Conservation (phyloP, 257 asterid species). For the Catharanthus roseus region DNA sequence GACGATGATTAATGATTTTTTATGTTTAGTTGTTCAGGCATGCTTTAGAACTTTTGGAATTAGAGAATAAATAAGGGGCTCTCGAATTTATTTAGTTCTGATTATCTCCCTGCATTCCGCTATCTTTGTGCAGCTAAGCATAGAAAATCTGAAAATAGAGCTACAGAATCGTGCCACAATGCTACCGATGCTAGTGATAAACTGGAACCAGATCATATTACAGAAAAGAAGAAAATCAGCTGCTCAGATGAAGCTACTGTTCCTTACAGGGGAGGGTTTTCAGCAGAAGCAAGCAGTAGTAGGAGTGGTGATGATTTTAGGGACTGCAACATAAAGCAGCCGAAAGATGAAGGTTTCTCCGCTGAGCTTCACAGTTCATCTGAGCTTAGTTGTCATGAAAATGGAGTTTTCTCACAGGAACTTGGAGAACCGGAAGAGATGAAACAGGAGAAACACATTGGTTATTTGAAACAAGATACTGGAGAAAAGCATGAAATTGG, state of each 20-base stretch:
- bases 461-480: conserved; percentile 20
- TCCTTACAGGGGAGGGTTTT: conserved; percentile 27
- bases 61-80: background rate
- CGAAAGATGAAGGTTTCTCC: conserved; percentile 22
- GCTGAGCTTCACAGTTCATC: conserved; percentile 29
- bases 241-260: conserved; percentile 21
- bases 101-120: conserved; percentile 8
- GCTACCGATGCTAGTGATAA: conserved; percentile 20
- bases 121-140: conserved; percentile 56
- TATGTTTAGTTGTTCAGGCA: background rate
- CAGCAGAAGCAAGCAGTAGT: conserved; percentile 18
- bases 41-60: background rate
- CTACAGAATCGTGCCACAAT: conserved; percentile 20
- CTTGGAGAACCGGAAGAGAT: conserved; percentile 12
- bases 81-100: background rate
- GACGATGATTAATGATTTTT: background rate
- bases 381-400: conserved; percentile 20
- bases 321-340: conserved; percentile 19
- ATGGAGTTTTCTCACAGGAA: conserved; percentile 22
- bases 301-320: conserved; percentile 13
- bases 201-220: conserved; percentile 16
- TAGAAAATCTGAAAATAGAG: conserved; percentile 26
- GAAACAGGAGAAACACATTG: conserved; percentile 15
- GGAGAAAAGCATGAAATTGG: conserved; percentile 15
- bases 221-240: conserved; percentile 28